A percentile compares a stretch with the other conserved stretches of the same genome.
Evolutionary conservation across 1,284 basidiomycete genomes (phyloP).

Genomic region (Pisolithus thermaeus): DNA sequence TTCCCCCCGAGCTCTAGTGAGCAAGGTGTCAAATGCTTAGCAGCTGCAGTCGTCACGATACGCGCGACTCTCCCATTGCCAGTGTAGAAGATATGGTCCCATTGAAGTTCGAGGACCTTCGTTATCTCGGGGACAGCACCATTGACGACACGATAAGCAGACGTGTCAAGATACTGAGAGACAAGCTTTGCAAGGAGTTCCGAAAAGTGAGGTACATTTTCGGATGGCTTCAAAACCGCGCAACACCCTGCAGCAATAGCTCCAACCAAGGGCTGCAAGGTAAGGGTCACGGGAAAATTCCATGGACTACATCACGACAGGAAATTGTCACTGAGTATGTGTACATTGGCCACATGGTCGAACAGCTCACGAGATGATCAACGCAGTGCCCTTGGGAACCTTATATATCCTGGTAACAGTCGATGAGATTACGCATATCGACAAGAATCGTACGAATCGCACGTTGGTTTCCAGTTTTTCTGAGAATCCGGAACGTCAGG

Average conservation of each 20-base stretch:
- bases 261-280: slow-evolving; percentile 46
- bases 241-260: slow-evolving; percentile 62
- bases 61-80: slow-evolving; percentile 46
- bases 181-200: slow-evolving; percentile 51
- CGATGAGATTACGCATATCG: background rate
- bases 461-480: slow-evolving; percentile 26
- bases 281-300: slow-evolving; percentile 53
- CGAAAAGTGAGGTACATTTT: slow-evolving; percentile 46
- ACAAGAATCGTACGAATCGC: background rate
- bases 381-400: slow-evolving; percentile 40
- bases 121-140: slow-evolving; percentile 50
- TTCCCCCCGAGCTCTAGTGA: slow-evolving; percentile 69
- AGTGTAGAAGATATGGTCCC: slow-evolving; percentile 51
- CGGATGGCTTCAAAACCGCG: slow-evolving; percentile 57
- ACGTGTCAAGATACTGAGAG: slow-evolving; percentile 58
- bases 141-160: slow-evolving; percentile 45
- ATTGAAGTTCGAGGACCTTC: slow-evolving; percentile 49
- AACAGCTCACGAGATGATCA: slow-evolving; percentile 32
- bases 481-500: slow-evolving; percentile 20
- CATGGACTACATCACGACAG: slow-evolving; percentile 32
- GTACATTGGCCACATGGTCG: background rate
- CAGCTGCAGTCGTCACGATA: slow-evolving; percentile 58
- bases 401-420: slow-evolving; percentile 29
- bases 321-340: background rate
- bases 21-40: slow-evolving; percentile 56